Evolutionary conservation across 352 stramenopile species (phyloP).

Genomic region (Phytophthora brassicae): DNA sequence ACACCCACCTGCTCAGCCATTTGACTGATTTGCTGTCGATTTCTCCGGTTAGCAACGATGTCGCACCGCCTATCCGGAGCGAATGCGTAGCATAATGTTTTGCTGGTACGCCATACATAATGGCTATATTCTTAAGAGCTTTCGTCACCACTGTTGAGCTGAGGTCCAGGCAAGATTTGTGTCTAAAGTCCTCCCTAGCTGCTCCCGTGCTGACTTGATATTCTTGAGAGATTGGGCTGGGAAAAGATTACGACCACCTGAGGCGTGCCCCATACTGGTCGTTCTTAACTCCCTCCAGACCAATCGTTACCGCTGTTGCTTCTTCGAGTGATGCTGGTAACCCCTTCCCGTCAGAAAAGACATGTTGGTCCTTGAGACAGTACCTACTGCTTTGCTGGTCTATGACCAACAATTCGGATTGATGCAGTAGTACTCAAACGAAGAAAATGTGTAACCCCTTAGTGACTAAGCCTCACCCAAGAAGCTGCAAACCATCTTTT

Average conservation of each 20-base stretch:
- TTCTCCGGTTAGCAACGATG: slow-evolving; percentile 4
- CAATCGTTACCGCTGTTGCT: slow-evolving; percentile 16
- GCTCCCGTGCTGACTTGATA: neutral
- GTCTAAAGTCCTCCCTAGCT: neutral
- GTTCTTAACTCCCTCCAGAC: slow-evolving; percentile 13
- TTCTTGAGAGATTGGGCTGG: slow-evolving; percentile 1
- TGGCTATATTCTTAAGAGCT: slow-evolving; percentile 3
- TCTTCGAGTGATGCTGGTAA: too few species aligned
- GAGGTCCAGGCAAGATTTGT: slow-evolving; percentile 9
- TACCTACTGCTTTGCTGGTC: too few species aligned
- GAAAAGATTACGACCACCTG: slow-evolving; percentile 5
- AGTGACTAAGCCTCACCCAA: neutral
- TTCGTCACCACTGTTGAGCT: neutral
- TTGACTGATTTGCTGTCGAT: slow-evolving; percentile 21
- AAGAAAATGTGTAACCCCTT: neutral
- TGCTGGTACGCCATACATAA: neutral
- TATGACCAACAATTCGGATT: too few species aligned
- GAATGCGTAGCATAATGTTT: slow-evolving; percentile 14
- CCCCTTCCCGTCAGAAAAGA: too few species aligned
- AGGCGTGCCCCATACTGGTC: slow-evolving; percentile 18
- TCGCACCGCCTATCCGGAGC: slow-evolving; percentile 21
- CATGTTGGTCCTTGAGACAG: too few species aligned
- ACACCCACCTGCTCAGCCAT: slow-evolving; percentile 10
- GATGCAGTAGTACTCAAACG: neutral
- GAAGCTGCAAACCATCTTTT: neutral